Evolutionary conservation across 805 yeast genomes (phyloP).

Genomic region (Candida ipomoeae): DNA sequence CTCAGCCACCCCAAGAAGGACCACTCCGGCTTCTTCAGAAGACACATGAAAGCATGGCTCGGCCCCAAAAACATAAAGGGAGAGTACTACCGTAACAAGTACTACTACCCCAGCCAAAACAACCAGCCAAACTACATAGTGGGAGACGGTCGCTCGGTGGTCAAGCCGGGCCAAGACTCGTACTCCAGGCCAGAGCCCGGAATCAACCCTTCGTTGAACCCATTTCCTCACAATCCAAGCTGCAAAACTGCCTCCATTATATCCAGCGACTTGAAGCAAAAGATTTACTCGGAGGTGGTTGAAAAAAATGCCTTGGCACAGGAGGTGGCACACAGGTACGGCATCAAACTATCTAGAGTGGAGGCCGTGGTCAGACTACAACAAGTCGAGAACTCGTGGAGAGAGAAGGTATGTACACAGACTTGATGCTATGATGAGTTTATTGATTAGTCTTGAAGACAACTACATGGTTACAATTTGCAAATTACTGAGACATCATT

Average conservation of each 20-base stretch:
- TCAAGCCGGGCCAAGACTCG: constrained; percentile 22
- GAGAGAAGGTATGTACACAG: constrained; percentile 50
- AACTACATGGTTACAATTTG: constrained; percentile 48
- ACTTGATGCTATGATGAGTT: constrained; percentile 42
- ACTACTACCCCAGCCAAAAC: constrained; percentile 60
- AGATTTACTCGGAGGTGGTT: constrained; percentile 54
- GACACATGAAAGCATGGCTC: constrained; percentile 66
- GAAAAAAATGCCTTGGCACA: constrained; percentile 56
- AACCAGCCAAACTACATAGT: constrained; percentile 71
- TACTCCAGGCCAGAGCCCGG: constrained; percentile 11
- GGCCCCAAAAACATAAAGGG: constrained; percentile 86
- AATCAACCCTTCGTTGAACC: constrained; percentile 46
- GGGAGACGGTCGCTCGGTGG: constrained; percentile 42
- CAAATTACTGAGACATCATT: constrained; percentile 17
- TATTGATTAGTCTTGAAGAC: constrained; percentile 81
- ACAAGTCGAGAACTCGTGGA: constrained; percentile 61
- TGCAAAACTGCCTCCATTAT: constrained; percentile 66
- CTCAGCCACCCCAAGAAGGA: constrained; percentile 34
- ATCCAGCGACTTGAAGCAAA: constrained; percentile 52
- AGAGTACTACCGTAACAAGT: constrained; percentile 72
- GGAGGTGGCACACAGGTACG: constrained; percentile 72
- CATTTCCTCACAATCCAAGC: constrained; percentile 74
- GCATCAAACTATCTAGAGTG: constrained; percentile 77
- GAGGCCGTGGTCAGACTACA: constrained; percentile 80
- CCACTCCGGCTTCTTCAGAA: constrained; percentile 51